Evolutionary conservation across 2,329 filamentous ascomycete genomes (phyloP).

Genomic region (Talaromyces amestolkiae): DNA sequence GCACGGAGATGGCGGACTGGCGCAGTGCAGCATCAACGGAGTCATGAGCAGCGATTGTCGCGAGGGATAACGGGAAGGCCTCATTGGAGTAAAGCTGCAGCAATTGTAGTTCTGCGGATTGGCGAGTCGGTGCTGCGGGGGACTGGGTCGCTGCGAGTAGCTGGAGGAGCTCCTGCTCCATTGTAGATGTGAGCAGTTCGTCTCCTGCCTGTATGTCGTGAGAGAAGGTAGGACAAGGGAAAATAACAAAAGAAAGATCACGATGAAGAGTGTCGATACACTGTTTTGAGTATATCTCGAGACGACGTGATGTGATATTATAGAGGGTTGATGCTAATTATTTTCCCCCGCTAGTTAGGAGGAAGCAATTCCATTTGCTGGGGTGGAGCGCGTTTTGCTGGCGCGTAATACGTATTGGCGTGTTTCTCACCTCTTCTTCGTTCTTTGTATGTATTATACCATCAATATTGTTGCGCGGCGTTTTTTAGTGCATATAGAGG

Average conservation of each 20-base stretch:
- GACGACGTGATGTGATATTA: background rate
- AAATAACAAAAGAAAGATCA: background rate
- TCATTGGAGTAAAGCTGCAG: constrained; percentile 65
- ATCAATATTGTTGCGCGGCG: background rate
- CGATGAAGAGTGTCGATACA: background rate
- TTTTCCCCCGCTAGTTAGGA: constrained; percentile 1
- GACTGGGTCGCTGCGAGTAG: constrained; percentile 85
- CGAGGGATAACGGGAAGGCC: constrained; percentile 74
- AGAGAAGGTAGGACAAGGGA: background rate
- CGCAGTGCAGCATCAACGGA: constrained; percentile 72
- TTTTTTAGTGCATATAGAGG: background rate
- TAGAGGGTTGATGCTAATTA: constrained; percentile 4
- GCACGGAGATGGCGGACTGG: constrained; percentile 74
- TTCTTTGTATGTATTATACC: background rate
- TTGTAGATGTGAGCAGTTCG: constrained; percentile 41
- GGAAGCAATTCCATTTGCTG: constrained; percentile 11
- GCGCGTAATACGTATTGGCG: constrained; percentile 13
- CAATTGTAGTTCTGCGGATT: constrained; percentile 81
- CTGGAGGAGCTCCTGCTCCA: constrained; percentile 90
- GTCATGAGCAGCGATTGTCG: constrained; percentile 74
- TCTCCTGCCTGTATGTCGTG: background rate
- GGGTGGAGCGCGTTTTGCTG: constrained; percentile 6
- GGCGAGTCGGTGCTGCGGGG: constrained; percentile 70
- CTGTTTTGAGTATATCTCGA: background rate
- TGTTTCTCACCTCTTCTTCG: constrained; percentile 4